A percentile compares a stretch with the other conserved stretches of the same genome.
Evolutionary conservation across 495 filamentous ascomycete genomes (phyloP).

Genomic region (Trichoderma asperelloides): DNA sequence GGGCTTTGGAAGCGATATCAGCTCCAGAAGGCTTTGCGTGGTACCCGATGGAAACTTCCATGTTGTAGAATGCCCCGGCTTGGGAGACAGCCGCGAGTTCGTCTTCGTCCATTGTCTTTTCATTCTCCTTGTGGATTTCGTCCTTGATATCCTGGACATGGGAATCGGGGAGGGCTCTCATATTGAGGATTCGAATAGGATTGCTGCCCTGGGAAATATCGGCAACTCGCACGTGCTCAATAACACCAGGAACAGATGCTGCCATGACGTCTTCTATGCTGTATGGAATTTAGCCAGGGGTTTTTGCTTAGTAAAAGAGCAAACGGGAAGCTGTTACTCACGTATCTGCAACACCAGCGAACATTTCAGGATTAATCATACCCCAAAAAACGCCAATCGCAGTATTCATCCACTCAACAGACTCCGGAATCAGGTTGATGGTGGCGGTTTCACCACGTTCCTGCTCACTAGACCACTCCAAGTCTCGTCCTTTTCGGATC

Average conservation of each 20-base stretch:
- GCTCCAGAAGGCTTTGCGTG: slow-evolving; percentile 68
- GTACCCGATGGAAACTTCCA: slow-evolving; percentile 90
- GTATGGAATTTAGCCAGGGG: neutral
- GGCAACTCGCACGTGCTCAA: slow-evolving; percentile 92
- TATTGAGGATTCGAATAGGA: slow-evolving; percentile 77
- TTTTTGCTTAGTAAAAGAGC: neutral
- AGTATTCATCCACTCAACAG: slow-evolving; percentile 87
- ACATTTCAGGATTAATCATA: slow-evolving; percentile 89
- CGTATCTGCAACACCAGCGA: slow-evolving; percentile 50
- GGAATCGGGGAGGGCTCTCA: slow-evolving; percentile 75
- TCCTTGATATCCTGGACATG: slow-evolving; percentile 73
- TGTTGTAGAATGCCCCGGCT: slow-evolving; percentile 87
- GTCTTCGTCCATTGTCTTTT: slow-evolving; percentile 74
- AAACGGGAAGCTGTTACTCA: neutral
- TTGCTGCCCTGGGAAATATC: slow-evolving; percentile 93
- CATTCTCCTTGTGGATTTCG: slow-evolving; percentile 66
- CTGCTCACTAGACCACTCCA: slow-evolving; percentile 85
- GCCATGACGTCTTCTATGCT: slow-evolving; percentile 77
- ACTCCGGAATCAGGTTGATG: slow-evolving; percentile 84
- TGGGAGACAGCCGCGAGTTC: slow-evolving; percentile 85
- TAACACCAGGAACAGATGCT: slow-evolving; percentile 76
- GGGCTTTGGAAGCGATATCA: slow-evolving; percentile 64
- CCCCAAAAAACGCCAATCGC: slow-evolving; percentile 77
- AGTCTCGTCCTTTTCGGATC: slow-evolving; percentile 65
- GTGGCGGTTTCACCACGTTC: slow-evolving; percentile 70